These are phyloP conservation scores for Cryptococcus jaspeensis DNA, from an alignment of 1,284 basidiomycete genomes.

Conservation along the genomic window DNA sequence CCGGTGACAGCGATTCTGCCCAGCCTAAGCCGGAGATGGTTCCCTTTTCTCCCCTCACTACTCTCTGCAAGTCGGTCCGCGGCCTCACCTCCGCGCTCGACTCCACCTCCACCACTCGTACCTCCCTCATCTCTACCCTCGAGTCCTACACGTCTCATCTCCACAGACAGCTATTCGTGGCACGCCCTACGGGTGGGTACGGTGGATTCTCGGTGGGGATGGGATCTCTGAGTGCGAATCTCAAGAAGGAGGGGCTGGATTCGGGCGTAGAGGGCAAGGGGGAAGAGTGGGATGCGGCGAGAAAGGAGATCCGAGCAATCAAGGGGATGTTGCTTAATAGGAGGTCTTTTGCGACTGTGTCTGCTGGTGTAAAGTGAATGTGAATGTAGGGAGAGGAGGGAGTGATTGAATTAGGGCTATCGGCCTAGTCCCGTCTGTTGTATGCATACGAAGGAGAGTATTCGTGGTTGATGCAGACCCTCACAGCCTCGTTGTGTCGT, in stretches of 20 bases:
- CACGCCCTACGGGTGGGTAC: constrained; percentile 7
- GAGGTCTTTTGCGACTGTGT: constrained; percentile 28
- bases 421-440: background rate
- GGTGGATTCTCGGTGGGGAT: constrained; percentile 27
- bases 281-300: constrained; percentile 48
- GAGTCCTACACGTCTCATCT: constrained; percentile 45
- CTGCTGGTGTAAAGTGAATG: background rate
- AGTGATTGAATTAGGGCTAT: background rate
- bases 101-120: constrained; percentile 48
- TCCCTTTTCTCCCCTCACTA: constrained; percentile 13
- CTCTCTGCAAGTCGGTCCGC: constrained; percentile 22
- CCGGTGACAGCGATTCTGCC: background rate
- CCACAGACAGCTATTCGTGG: constrained; percentile 37
- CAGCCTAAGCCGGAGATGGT: background rate
- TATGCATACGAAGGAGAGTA: background rate
- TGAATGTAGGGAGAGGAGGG: background rate
- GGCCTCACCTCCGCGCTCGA: constrained; percentile 29
- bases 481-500: background rate
- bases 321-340: constrained; percentile 50
- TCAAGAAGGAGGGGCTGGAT: constrained; percentile 25
- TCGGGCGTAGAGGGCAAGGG: constrained; percentile 7
- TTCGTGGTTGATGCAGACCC: background rate
- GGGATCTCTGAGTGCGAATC: constrained; percentile 32
- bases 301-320: constrained; percentile 48
- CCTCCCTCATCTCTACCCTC: constrained; percentile 44